Evolutionary conservation across 78 protist genomes (phyloP), one percentile per base, ranked within the genome.

Genomic region (Dictyostelium discoideum): DNA sequence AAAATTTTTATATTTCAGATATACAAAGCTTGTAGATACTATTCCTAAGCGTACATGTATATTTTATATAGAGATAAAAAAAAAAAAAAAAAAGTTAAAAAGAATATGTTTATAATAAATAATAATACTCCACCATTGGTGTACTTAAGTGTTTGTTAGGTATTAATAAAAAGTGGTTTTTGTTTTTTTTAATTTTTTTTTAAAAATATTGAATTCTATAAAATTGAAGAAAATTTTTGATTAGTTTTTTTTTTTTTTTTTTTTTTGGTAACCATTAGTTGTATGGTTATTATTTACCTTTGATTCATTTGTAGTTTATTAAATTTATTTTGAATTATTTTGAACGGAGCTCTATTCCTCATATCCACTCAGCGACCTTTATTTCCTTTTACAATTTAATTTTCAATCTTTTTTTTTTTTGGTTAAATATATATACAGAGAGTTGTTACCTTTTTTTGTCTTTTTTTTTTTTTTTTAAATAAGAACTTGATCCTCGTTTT

Each of bases 221-320:
- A 69, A 69, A 69, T 69, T 26, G 77, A 69, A 69, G 39, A 69
- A 18, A 69, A 67, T 24, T 8, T 24, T 0, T 13, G 39, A 69
- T 69, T 69, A 69, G 77, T 69, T 69, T 26, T 69, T 69, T 24
- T 65, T 65, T 14, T 63, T 67, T 11, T 29, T 69, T 24, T n/a
- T 10, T 22, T 8, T 13, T 69, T 69, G 77, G 37, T 26, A 3
- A 69, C 77, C 77, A 69, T 69, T 26, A 20, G 18, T 26, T 26
- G 69, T 16, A 13, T 54, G 65, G 18, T 16, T 16, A 54, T 60
- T 60, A 60, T 60, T 60, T 60, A 60, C 69, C 69, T 69, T 69
- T 69, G 77, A 69, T 69, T 69, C 77, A 26, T 69, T 69, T 69
- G 32, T 26, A 60, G 69, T 69, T 67, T 67, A 69, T 69, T 69